Base-by-base conservation (phyloP, 1,139 yeast genomes). In the Eremothecium cymbalariae region DNA sequence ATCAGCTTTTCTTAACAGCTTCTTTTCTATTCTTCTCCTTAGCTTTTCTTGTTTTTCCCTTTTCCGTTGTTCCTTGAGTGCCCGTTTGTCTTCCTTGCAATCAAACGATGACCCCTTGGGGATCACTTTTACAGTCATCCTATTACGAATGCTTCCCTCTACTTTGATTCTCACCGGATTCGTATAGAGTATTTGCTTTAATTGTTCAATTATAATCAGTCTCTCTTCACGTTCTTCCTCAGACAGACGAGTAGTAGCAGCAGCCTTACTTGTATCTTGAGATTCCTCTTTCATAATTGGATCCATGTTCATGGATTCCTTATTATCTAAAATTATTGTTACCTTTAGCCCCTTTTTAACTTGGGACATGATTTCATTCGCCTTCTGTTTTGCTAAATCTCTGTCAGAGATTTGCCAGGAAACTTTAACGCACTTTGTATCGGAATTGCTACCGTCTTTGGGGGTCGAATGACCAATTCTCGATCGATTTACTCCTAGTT, bases 401-500 rank as follows among this genome's bases (percentile, higher is more conserved):
- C 59, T 60, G 17, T 53, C 50, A 8, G 61, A 61, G 6, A 68
- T 68, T 29, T 62, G 63, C 73, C 73, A 68, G 2, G 70, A 60
- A 5, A 68, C 45, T 34, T 62, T 63, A 15, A 68, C 53, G 25
- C 57, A 51, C 40, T 68, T 68, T 5, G 54, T 37, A 31, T 53
- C 51, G 6, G 47, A 48, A 6, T 58, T 64, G 23, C 49, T 43
- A 20, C 44, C 54, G 25, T 48, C 48, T 14, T 41, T 32, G 4
- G 44, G 45, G 9, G 30, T 20, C 9, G 39, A 36, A 18, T 41
- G 44, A 16, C 45, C 45, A 14, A 42, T 34, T 37, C 44, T 32
- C 34, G 47, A 42, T 23, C 39, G 34, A 23, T 40, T 37, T 2
- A 45, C 39, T 38, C 51, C 55, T 45, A 29, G 47, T 36, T 39